Base-by-base conservation (phyloP, 352 stramenopile species). In the Globisporangium megalacanthum region DNA sequence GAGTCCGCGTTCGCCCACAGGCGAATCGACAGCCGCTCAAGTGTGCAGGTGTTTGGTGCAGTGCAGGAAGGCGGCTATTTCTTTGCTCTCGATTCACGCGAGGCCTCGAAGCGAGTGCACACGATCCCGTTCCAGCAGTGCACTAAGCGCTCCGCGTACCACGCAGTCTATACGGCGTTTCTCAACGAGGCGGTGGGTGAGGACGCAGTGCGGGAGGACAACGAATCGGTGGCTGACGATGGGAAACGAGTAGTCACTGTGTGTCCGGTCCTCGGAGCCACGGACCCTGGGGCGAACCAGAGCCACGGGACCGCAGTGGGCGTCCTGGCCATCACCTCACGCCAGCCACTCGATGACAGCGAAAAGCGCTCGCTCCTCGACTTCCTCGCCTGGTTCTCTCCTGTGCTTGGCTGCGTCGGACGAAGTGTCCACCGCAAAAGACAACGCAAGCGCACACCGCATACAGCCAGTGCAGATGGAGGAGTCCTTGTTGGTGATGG, bases 1-100 rank as follows among this genome's bases (percentile, higher is more conserved):
- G n/a, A 62, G 29, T 8, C 15, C 25, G 55, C 49, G 20, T 57
- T 62, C 6, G n/a, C 37, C 15, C 8, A 20, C 17, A 44, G 36
- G 11, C 2, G 19, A 13, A n/a, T 61, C 15, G 19, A n/a, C 8
- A 14, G 6, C 8, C 41, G 54, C 17, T 8, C 44, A 4, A 52
- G 46, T 20, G 35, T 65, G 15, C 59, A 61, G 19, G 37, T 65
- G 8, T 56, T 47, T 31, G 59, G 59, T 14, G 46, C 49, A 36
- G 25, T 56, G 0, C 15, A 22, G 15, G 59, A 60, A 15, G 59
- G n/a, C 17, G 37, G 49, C 17, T 53, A 55, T 47, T 61, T 55
- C 45, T 65, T 65, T 17, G 39, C 53, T 1, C 35, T 65, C 2
- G 35, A 20, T 20, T 0, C 22, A 22, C 37, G 39, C 52, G 19